Evolutionary conservation across 2,329 filamentous ascomycete genomes (phyloP).

Genomic region (Hymenoscyphus linearis): DNA sequence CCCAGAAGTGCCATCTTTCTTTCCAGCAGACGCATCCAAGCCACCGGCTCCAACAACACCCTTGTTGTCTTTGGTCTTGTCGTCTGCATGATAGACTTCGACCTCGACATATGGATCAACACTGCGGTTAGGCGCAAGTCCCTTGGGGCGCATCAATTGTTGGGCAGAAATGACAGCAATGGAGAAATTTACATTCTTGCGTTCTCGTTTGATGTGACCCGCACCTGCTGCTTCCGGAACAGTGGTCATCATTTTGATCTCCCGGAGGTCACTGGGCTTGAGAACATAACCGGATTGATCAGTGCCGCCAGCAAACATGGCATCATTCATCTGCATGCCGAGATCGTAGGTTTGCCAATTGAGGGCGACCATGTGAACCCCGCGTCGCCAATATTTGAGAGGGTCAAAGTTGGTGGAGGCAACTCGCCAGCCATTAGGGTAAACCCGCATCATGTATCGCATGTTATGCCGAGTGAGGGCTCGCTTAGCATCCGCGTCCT

Average conservation of each 20-base stretch:
- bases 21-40: constrained; percentile 51
- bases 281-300: constrained; percentile 89
- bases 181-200: constrained; percentile 76
- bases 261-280: constrained; percentile 81
- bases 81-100: constrained; percentile 90
- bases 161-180: constrained; percentile 92
- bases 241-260: constrained; percentile 56
- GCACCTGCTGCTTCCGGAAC: constrained; percentile 44
- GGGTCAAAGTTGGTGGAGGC: constrained; percentile 93
- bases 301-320: constrained; percentile 89
- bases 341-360: constrained; percentile 99
- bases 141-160: constrained; percentile 76
- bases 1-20: constrained; percentile 57
- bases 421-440: constrained; percentile 76
- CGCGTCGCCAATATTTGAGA: constrained; percentile 86
- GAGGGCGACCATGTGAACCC: constrained; percentile 94
- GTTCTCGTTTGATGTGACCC: constrained; percentile 60
- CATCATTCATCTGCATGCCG: constrained; percentile 92
- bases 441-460: constrained; percentile 87
- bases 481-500: constrained; percentile 68
- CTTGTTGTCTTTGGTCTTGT: constrained; percentile 83
- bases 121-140: constrained; percentile 63
- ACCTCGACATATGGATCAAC: constrained; percentile 94
- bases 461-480: constrained; percentile 86
- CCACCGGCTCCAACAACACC: constrained; percentile 62